Evolutionary conservation across 331 rosid genomes (phyloP), one percentile per base, ranked within the genome.

Genomic region (Stylosanthes scabra): DNA sequence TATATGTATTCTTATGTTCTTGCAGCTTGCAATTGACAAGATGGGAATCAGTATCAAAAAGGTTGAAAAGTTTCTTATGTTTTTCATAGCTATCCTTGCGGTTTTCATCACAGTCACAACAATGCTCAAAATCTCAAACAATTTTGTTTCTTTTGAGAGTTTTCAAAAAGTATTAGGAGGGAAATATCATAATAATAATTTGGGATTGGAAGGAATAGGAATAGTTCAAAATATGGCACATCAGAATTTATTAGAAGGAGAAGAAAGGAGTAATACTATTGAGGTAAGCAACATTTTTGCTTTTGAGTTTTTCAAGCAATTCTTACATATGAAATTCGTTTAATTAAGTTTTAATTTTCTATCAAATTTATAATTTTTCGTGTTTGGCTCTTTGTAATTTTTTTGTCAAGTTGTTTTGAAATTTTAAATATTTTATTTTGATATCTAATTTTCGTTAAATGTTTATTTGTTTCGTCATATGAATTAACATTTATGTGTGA

Each of bases 31-130:
- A 28, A 47, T 20, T 55, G 61, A 72, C 3, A 46, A 52, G 40
- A 55, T 47, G n/a, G 66, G 80, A 45, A 9, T 63, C 58, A 34
- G 6, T 13, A 47, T 34, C 6, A 73, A 54, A 56, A 78, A 72
- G 65, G n/a, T 83, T 63, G 56, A 20, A 77, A 72, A 74, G 72
- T 63, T 81, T 15, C 63, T 74, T 71, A 40, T 78, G 51, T 20
- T 52, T 12, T 27, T 83, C 49, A 50, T 82, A 20, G 74, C 77
- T 67, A 55, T 83, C 11, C 74, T 82, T 9, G 14, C 84, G 37
- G 31, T 88, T n/a, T 71, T 81, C 44, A 56, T 60, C 25, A 1
- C 25, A 1, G 54, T 78, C 8, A 52, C 74, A n/a, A 51, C 74
- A 45, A 41, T 77, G 68, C 56, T 71, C 60, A 68, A 65, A 46